Evolutionary conservation across 495 filamentous ascomycete genomes (phyloP).

Genomic region (Hamigera avellanea): DNA sequence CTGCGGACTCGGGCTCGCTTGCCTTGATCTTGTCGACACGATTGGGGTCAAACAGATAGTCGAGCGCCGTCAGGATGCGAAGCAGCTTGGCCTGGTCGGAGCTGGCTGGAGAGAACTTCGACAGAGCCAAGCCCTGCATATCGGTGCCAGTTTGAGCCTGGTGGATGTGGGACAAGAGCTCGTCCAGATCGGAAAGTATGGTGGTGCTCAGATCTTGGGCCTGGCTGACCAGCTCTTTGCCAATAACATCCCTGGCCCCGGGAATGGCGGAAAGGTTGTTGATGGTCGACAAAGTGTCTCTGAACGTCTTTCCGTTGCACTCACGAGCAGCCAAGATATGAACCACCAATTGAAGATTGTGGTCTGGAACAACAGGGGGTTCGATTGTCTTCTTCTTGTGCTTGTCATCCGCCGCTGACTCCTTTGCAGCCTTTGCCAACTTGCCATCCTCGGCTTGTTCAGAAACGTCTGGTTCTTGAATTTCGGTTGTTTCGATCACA

Average conservation of each 20-base stretch:
- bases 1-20: conserved; percentile 40
- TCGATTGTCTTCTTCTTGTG: conserved; percentile 65
- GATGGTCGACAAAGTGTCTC: conserved; percentile 92
- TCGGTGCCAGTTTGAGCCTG: conserved; percentile 81
- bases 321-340: conserved; percentile 93
- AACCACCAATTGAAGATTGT: conserved; percentile 84
- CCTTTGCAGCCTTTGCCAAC: conserved; percentile 19
- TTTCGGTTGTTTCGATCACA: conserved; percentile 19
- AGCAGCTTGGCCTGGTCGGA: conserved; percentile 94
- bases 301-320: conserved; percentile 93
- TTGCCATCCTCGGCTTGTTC: conserved; percentile 14
- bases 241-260: conserved; percentile 81
- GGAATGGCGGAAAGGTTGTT: conserved; percentile 93
- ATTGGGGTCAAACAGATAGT: conserved; percentile 82
- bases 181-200: conserved; percentile 74
- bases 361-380: conserved; percentile 78
- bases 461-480: conserved; percentile 7
- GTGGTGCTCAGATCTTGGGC: conserved; percentile 73
- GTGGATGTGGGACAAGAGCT: conserved; percentile 77
- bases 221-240: conserved; percentile 76
- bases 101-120: conserved; percentile 90
- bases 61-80: conserved; percentile 85
- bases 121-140: conserved; percentile 84
- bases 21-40: conserved; percentile 44
- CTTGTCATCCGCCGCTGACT: conserved; percentile 41